Conservation (phyloP, 163 green algal genomes). For the Botryococcus braunii region DNA sequence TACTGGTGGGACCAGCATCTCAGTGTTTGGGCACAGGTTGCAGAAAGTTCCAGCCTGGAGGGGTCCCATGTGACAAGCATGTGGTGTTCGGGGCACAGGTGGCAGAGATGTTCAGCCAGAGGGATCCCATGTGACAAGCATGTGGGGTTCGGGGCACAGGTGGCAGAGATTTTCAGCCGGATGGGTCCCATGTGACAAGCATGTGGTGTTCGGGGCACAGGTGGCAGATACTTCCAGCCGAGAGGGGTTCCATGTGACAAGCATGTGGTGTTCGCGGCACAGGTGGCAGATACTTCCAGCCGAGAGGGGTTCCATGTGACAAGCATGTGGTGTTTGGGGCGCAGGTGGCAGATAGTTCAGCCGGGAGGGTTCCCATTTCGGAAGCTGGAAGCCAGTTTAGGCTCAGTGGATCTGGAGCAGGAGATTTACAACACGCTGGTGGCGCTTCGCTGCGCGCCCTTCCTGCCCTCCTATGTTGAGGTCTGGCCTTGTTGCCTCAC, state of each 20-base stretch:
- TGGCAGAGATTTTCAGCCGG: not conserved
- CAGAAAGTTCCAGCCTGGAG: not conserved
- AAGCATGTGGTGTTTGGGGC: not conserved
- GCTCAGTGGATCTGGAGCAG: conserved; percentile 10
- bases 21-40: not conserved
- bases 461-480: conserved; percentile 4
- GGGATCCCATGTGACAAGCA: not conserved
- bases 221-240: not conserved
- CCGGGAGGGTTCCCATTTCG: not conserved
- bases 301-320: not conserved
- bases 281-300: not conserved
- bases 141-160: not conserved
- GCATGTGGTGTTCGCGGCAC: not conserved
- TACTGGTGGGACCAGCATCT: not conserved
- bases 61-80: not conserved
- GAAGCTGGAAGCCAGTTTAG: not conserved
- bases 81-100: not conserved
- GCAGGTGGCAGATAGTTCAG: conserved; percentile 14
- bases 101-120: not conserved
- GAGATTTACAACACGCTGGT: conserved; percentile 15
- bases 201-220: not conserved
- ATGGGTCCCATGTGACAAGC: not conserved
- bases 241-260: not conserved
- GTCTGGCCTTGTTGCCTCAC: not conserved
- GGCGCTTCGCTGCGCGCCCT: conserved; percentile 13